These are phyloP conservation scores for Stephanodiscus triporus DNA, from an alignment of 108 stramenopile species.

Conservation along the genomic window DNA sequence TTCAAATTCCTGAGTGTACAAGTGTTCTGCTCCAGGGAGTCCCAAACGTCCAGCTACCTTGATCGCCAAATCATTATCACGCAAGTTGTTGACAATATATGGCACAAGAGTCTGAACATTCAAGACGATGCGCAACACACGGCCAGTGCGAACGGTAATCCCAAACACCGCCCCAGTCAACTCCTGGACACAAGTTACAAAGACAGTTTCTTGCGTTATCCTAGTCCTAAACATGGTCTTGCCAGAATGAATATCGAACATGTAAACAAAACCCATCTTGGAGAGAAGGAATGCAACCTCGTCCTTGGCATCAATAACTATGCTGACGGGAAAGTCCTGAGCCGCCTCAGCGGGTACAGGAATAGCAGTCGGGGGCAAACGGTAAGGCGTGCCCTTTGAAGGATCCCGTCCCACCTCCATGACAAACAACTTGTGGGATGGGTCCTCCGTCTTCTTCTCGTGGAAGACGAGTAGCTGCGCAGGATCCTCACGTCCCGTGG, in stretches of 20 bases:
- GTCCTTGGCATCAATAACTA: slow-evolving; percentile 87
- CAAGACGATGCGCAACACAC: slow-evolving; percentile 90
- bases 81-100: slow-evolving; percentile 93
- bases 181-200: slow-evolving; percentile 88
- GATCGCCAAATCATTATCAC: slow-evolving; percentile 93
- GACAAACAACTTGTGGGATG: slow-evolving; percentile 87
- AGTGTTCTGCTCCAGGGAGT: slow-evolving; percentile 96
- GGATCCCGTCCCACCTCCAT: slow-evolving; percentile 99
- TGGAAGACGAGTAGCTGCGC: slow-evolving; percentile 97
- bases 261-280: slow-evolving; percentile 97
- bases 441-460: slow-evolving; percentile 92
- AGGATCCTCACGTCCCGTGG: slow-evolving; percentile 86
- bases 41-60: slow-evolving; percentile 93
- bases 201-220: slow-evolving; percentile 97
- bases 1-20: slow-evolving; percentile 95
- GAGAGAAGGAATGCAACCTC: slow-evolving; percentile 96
- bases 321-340: slow-evolving; percentile 95
- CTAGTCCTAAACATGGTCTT: slow-evolving; percentile 95
- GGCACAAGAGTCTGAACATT: slow-evolving; percentile 94
- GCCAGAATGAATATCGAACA: slow-evolving; percentile 97
- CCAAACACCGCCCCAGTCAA: slow-evolving; percentile 89
- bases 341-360: slow-evolving; percentile 96
- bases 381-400: slow-evolving; percentile 90
- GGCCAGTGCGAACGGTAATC: slow-evolving; percentile 94
- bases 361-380: slow-evolving; percentile 85